Base-by-base conservation (phyloP, 2,329 filamentous ascomycete species). In the Byssothecium circinans region DNA sequence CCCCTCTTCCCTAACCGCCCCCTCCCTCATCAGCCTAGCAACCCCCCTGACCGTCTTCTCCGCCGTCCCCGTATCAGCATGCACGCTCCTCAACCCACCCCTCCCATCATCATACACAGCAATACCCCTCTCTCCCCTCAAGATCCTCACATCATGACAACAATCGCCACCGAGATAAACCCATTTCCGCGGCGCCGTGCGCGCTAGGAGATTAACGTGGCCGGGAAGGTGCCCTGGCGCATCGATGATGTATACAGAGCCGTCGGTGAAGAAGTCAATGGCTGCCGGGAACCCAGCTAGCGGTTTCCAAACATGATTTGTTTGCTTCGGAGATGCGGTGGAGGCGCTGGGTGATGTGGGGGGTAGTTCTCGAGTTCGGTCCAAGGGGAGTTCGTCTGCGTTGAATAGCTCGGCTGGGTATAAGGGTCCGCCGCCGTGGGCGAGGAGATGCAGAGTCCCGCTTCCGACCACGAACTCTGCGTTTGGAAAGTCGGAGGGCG, bases 151-250 rank as follows among this genome's bases (percentile, higher is more conserved):
- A 57, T 82, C 78, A 53, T 83, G 80, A 50, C 76, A 82, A 25
- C 75, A 75, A 56, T 83, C 80, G 0, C 78, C 80, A 7, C 73
- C 76, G 0, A 83, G 71, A 54, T 76, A 78, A 1, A 80, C 65
- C 68, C 76, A 80, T 32, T 69, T 71, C 36, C 55, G 45, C 4
- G 67, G 60, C 0, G 58, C 69, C 0, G 69, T 69, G 0, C 75
- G 69, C 7, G 69, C 74, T 0, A 81, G 68, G 1, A 81, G 50
- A 49, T 80, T 81, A 1, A 81, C 59, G 49, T 81, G 79, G 0
- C 79, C 79, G 4, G 72, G 71, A 0, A 81, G 51, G 56, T 81
- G 79, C 0, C 79, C 79, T 0, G 79, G 79, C 0, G 73, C 71
- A 53, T 80, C 74, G 25, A 81, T 64, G 0, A 80, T 62, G 51